phyloP scores from a whole-genome alignment of 2,329 filamentous ascomycete genomes.

The Fusarium marasasianum region DNA sequence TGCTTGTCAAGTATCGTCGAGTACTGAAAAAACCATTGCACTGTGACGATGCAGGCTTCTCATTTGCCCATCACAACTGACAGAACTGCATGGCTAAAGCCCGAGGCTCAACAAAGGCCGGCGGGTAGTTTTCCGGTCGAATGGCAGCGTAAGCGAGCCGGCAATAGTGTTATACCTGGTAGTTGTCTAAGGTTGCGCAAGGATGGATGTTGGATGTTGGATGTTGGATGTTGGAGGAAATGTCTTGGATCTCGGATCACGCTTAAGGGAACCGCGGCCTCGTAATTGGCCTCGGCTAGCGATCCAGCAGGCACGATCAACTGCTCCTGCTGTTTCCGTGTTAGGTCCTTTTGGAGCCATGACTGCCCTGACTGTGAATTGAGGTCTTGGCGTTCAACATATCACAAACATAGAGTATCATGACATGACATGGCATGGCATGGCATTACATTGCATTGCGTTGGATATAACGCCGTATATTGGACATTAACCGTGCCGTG shows the following conservation, averaged over 20 bases:
- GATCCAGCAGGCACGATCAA: slow-evolving; percentile 2
- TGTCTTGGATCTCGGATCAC: slow-evolving; percentile 32
- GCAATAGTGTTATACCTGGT: background rate
- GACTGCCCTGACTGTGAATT: background rate
- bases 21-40: slow-evolving; percentile 39
- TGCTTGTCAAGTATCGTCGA: slow-evolving; percentile 35
- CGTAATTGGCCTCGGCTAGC: slow-evolving; percentile 16
- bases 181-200: background rate
- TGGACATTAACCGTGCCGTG: slow-evolving; percentile 1
- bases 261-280: slow-evolving; percentile 20
- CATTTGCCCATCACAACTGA: slow-evolving; percentile 39
- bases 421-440: background rate
- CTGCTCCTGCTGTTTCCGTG: slow-evolving; percentile 34
- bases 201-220: background rate
- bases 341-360: slow-evolving; percentile 10
- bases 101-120: slow-evolving; percentile 8
- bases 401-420: background rate
- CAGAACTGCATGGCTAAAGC: slow-evolving; percentile 28
- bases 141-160: slow-evolving; percentile 13
- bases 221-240: background rate
- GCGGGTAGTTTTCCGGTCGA: slow-evolving; percentile 20
- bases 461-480: background rate
- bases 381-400: background rate
- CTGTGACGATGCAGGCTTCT: slow-evolving; percentile 32
- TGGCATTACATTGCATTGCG: background rate